These are phyloP conservation scores for Verticillium albo-atrum DNA, from an alignment of 2,329 filamentous ascomycete genomes.

Conservation along the genomic window DNA sequence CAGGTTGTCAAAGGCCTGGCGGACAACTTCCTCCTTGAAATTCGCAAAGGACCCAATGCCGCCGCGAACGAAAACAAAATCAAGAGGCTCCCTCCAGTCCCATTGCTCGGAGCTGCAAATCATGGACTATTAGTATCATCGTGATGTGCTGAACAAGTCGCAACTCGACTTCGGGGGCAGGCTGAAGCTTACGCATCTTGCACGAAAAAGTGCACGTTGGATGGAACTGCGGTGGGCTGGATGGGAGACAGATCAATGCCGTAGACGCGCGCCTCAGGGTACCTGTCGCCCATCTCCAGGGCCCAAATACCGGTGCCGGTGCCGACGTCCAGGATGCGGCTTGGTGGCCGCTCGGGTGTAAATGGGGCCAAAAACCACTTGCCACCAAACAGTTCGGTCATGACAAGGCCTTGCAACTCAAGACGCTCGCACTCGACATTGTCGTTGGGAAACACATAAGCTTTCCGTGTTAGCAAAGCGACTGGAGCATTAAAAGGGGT, in stretches of 20 bases:
- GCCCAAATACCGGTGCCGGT: slow-evolving; percentile 55
- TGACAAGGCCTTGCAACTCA: slow-evolving; percentile 30
- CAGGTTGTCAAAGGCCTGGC: slow-evolving; percentile 44
- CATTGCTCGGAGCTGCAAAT: slow-evolving; percentile 39
- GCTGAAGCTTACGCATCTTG: slow-evolving; percentile 49
- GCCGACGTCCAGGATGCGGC: slow-evolving; percentile 35
- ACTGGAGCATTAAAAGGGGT: background rate
- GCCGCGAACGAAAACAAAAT: slow-evolving; percentile 49
- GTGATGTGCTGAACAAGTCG: background rate
- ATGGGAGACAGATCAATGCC: slow-evolving; percentile 66
- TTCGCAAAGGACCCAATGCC: slow-evolving; percentile 45
- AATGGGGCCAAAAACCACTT: slow-evolving; percentile 39
- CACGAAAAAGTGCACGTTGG: slow-evolving; percentile 70
- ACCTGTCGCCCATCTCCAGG: slow-evolving; percentile 61
- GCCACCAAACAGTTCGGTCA: slow-evolving; percentile 32
- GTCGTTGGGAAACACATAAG: slow-evolving; percentile 44
- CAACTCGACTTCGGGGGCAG: background rate
- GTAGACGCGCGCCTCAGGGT: slow-evolving; percentile 52
- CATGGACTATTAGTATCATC: background rate
- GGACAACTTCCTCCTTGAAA: slow-evolving; percentile 45
- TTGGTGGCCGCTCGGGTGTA: slow-evolving; percentile 27
- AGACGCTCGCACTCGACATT: slow-evolving; percentile 34
- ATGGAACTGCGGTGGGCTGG: slow-evolving; percentile 61
- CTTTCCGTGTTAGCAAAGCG: slow-evolving; percentile 18
- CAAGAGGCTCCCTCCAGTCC: slow-evolving; percentile 49